Conservation (phyloP, 2,329 filamentous ascomycete species). For the Neofusicoccum sp. region DNA sequence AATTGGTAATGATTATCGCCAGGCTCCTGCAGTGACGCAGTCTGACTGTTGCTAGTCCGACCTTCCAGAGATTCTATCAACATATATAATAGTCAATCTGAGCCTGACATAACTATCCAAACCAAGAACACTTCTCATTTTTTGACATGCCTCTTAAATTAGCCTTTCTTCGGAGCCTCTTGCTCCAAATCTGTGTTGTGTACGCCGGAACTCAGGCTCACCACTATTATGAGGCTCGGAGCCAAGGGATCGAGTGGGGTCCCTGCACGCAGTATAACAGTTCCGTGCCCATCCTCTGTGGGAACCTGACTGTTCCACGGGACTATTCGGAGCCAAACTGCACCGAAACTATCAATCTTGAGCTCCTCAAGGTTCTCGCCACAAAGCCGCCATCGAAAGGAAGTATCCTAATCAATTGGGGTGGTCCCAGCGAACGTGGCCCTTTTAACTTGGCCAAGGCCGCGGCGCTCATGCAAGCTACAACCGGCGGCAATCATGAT, state of each 20-base stretch:
- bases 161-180: not conserved
- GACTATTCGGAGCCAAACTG: slow-evolving; percentile 1
- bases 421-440: slow-evolving; percentile 28
- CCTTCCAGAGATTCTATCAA: not conserved
- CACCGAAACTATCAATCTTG: slow-evolving; percentile 22
- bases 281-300: not conserved
- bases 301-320: not conserved
- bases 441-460: slow-evolving; percentile 8
- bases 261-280: not conserved
- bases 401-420: slow-evolving; percentile 28
- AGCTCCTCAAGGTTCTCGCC: slow-evolving; percentile 25
- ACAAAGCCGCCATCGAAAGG: slow-evolving; percentile 24
- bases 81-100: not conserved
- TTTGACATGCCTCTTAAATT: not conserved
- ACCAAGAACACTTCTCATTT: not conserved
- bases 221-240: not conserved
- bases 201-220: not conserved
- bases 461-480: not conserved
- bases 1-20: too few relatives aligned
- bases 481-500: slow-evolving; percentile 25
- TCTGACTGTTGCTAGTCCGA: not conserved
- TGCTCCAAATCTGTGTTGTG: not conserved
- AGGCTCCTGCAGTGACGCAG: not conserved
- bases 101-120: not conserved
- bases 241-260: not conserved